Percentiles rank a stretch among this genome's conserved stretches.
These are phyloP conservation scores for Colletotrichum camelliae DNA, from an alignment of 2,329 filamentous ascomycete genomes.

Conservation along the genomic window DNA sequence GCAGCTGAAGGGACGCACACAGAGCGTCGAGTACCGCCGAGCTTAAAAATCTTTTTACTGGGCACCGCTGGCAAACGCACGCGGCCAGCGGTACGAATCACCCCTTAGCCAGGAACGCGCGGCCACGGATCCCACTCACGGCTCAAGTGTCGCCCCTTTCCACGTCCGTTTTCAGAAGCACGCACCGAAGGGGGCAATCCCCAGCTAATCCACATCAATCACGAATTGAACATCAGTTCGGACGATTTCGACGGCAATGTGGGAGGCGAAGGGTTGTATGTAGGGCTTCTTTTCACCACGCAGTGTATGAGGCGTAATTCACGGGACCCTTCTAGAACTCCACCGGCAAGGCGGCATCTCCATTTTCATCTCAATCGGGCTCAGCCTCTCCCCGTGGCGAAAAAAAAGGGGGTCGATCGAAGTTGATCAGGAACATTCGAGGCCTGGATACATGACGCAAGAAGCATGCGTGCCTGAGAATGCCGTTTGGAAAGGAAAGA, in stretches of 20 bases:
- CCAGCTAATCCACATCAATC: not conserved
- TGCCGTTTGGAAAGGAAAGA: not conserved
- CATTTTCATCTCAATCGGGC: not conserved
- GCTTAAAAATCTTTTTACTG: not conserved
- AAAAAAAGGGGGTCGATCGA: not conserved
- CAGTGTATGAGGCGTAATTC: not conserved
- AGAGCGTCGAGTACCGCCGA: not conserved
- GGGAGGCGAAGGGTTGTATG: not conserved
- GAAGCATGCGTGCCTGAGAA: constrained; percentile 6
- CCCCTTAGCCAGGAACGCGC: constrained; percentile 6
- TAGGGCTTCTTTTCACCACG: not conserved
- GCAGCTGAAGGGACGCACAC: not conserved
- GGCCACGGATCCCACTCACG: not conserved
- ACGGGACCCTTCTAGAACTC: not conserved
- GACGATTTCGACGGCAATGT: not conserved
- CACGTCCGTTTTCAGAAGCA: not conserved
- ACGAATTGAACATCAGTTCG: not conserved
- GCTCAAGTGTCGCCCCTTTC: not conserved
- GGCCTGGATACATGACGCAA: constrained; percentile 6
- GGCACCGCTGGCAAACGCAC: not conserved
- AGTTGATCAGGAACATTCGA: constrained; percentile 7
- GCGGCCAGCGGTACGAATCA: not conserved
- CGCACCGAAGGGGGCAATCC: not conserved
- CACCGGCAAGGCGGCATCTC: not conserved
- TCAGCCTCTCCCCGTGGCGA: not conserved